phyloP scores from a whole-genome alignment of 345 rosid genomes.

The Corymbia maculata region DNA sequence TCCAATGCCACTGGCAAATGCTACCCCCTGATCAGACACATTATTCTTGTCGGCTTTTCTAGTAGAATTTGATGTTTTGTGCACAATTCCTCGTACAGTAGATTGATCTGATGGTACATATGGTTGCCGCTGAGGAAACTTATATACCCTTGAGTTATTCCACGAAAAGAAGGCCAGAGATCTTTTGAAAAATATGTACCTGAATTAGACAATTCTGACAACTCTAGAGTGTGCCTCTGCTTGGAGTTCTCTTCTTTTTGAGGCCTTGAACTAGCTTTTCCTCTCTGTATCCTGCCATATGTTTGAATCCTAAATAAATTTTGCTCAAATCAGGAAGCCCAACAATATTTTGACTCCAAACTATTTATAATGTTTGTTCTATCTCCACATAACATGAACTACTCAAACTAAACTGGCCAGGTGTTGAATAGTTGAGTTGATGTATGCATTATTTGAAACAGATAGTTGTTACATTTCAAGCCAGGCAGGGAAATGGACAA shows the following conservation, averaged over 20 bases:
- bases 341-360: neutral
- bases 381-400: neutral
- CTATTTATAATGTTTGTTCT: neutral
- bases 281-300: constrained; percentile 61
- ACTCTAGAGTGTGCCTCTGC: constrained; percentile 23
- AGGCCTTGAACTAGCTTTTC: constrained; percentile 79
- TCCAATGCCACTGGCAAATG: constrained; percentile 39
- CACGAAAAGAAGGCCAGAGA: neutral
- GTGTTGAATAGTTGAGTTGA: neutral
- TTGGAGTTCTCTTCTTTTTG: constrained; percentile 49
- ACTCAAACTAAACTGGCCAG: neutral
- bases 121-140: constrained; percentile 57
- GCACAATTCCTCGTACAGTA: constrained; percentile 15
- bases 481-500: neutral
- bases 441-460: neutral
- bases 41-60: constrained; percentile 24
- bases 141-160: constrained; percentile 50
- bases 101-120: constrained; percentile 13
- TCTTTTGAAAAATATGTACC: neutral
- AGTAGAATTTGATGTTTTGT: constrained; percentile 12
- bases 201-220: constrained; percentile 25
- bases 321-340: neutral
- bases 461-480: neutral
- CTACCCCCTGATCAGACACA: constrained; percentile 51
- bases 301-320: neutral